Conservation (phyloP, 306 rosid genomes). For the Rosa persica region DNA sequence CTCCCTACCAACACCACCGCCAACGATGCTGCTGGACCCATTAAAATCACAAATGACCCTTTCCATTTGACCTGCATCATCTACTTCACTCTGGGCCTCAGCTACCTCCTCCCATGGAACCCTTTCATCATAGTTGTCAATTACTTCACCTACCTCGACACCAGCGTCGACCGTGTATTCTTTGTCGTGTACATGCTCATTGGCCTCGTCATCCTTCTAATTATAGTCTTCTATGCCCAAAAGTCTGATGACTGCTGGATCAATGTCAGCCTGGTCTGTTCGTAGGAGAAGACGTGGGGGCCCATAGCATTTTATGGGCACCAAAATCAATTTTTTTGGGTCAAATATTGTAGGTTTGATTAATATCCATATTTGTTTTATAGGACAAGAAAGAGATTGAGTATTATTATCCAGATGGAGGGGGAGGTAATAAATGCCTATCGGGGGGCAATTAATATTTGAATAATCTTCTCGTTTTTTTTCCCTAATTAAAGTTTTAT, state of each 20-base stretch:
- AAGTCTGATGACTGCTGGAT: slow-evolving; percentile 56
- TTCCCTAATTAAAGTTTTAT: no score
- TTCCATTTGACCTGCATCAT: slow-evolving; percentile 61
- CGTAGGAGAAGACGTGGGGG: no score
- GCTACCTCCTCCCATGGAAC: slow-evolving; percentile 94
- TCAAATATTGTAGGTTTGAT: no score
- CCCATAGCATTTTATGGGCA: no score
- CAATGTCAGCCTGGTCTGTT: slow-evolving; percentile 66
- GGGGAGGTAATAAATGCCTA: no score
- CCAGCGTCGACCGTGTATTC: slow-evolving; percentile 84
- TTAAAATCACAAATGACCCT: slow-evolving; percentile 49
- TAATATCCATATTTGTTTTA: no score
- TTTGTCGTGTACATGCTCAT: slow-evolving; percentile 66
- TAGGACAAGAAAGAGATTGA: no score
- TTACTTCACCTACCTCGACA: slow-evolving; percentile 71
- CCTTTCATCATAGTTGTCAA: slow-evolving; percentile 89
- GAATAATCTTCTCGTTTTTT: no score
- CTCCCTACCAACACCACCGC: slow-evolving; percentile 16
- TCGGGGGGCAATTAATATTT: no score
- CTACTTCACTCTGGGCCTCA: slow-evolving; percentile 69
- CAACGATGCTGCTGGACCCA: background rate
- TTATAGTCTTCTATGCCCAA: slow-evolving; percentile 60
- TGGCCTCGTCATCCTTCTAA: slow-evolving; percentile 46
- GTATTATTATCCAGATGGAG: no score
- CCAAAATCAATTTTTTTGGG: no score